These are phyloP conservation scores for Scytalidium lignicola DNA, from an alignment of 2,329 filamentous ascomycete species.

Conservation along the genomic window DNA sequence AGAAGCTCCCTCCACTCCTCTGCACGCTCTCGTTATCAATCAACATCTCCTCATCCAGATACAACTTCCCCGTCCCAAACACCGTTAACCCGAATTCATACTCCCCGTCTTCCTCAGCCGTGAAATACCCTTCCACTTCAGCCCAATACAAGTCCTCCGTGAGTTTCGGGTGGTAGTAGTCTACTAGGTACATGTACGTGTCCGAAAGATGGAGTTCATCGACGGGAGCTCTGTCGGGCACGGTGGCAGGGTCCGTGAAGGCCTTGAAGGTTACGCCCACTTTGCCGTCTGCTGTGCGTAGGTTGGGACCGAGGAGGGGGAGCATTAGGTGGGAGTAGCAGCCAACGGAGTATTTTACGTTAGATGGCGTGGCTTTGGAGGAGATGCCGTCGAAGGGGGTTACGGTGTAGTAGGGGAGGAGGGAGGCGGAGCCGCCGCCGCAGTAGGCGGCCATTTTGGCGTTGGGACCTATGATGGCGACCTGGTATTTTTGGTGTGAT, in stretches of 20 bases:
- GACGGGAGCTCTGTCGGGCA: conserved; percentile 39
- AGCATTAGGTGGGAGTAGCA: conserved; percentile 59
- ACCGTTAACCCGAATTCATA: conserved; percentile 26
- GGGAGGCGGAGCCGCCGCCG: conserved; percentile 59
- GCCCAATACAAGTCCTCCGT: conserved; percentile 28
- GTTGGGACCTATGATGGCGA: conserved; percentile 48
- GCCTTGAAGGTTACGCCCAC: conserved; percentile 53
- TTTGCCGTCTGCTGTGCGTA: conserved; percentile 44
- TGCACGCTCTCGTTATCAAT: conserved; percentile 28
- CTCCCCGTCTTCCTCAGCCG: conserved; percentile 13
- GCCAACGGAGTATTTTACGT: conserved; percentile 49
- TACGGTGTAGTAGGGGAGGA: conserved; percentile 58
- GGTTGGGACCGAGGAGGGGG: conserved; percentile 47
- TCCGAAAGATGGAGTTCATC: conserved; percentile 41
- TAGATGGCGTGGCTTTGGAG: conserved; percentile 35
- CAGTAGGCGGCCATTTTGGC: conserved; percentile 50
- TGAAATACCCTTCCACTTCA: conserved; percentile 26
- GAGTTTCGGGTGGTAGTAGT: conserved; percentile 39
- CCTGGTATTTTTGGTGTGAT: conserved; percentile 13
- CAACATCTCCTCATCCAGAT: conserved; percentile 27
- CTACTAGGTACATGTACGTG: conserved; percentile 41
- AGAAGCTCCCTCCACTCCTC: conserved; percentile 20
- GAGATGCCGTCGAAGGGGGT: conserved; percentile 67
- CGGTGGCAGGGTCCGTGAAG: conserved; percentile 52
- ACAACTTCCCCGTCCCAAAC: conserved; percentile 26